A percentile compares a stretch with the other conserved stretches of the same genome.
phyloP scores from a whole-genome alignment of 331 rosid genomes.

The Telfairia occidentalis region DNA sequence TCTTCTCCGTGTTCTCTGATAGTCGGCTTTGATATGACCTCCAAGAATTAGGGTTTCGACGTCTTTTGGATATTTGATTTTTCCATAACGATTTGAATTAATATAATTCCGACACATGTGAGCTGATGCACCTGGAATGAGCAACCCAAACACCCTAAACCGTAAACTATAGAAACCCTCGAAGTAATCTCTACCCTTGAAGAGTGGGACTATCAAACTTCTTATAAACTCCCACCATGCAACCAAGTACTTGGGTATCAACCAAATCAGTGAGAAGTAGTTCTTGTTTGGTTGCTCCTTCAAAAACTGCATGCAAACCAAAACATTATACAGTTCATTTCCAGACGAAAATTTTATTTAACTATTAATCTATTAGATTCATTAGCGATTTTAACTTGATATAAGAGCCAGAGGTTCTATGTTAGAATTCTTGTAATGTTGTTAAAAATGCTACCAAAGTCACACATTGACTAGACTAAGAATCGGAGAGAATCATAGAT shows the following conservation, averaged over 20 bases:
- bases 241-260: conserved; percentile 33
- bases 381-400: no score
- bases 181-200: conserved; percentile 28
- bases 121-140: conserved; percentile 51
- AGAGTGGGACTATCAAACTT: conserved; percentile 30
- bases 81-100: conserved; percentile 36
- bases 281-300: conserved; percentile 62
- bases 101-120: conserved; percentile 39
- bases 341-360: no score
- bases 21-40: not conserved
- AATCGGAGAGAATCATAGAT: no score
- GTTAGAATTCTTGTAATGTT: no score
- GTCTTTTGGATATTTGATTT: not conserved
- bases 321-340: no score
- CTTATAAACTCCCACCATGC: conserved; percentile 62
- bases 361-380: no score
- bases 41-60: not conserved
- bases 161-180: conserved; percentile 29
- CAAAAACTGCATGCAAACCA: conserved; percentile 23
- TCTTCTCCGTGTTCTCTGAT: not conserved
- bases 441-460: no score
- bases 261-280: conserved; percentile 37
- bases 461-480: no score
- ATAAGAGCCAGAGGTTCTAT: no score
- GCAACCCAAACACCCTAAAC: conserved; percentile 37